Percentiles rank a stretch among this genome's conserved stretches.
These are phyloP conservation scores for Alternaria metachromatica DNA, from an alignment of 2,329 filamentous ascomycete genomes.

Conservation along the genomic window DNA sequence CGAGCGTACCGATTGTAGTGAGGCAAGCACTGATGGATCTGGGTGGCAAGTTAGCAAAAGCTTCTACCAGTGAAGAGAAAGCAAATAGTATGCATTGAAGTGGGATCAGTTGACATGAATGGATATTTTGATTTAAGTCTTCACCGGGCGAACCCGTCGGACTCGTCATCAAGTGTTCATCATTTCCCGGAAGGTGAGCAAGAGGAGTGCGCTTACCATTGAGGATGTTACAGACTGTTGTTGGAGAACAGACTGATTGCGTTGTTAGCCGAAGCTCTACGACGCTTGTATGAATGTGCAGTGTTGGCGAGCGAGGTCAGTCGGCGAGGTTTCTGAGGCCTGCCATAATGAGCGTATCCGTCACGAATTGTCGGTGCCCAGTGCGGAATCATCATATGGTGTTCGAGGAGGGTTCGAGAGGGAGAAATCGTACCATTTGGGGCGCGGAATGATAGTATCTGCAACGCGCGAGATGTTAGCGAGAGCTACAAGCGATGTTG, in stretches of 20 bases:
- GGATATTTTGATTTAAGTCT: slow-evolving; percentile 66
- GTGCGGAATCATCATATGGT: slow-evolving; percentile 85
- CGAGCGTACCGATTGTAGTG: slow-evolving; percentile 24
- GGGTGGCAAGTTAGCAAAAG: slow-evolving; percentile 10
- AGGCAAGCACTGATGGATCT: slow-evolving; percentile 17
- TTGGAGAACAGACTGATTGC: neutral
- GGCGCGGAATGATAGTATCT: neutral
- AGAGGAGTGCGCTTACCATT: slow-evolving; percentile 26
- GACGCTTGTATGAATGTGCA: neutral
- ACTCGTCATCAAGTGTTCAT: slow-evolving; percentile 75
- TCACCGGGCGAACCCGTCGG: slow-evolving; percentile 74
- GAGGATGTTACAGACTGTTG: neutral
- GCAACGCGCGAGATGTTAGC: slow-evolving; percentile 18
- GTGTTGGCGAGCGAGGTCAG: slow-evolving; percentile 64
- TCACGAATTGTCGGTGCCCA: slow-evolving; percentile 93
- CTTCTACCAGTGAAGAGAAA: slow-evolving; percentile 1
- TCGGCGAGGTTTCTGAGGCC: slow-evolving; percentile 99
- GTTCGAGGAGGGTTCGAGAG: slow-evolving; percentile 10
- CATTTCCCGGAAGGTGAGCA: slow-evolving; percentile 40
- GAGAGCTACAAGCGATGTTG: slow-evolving; percentile 6
- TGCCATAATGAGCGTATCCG: slow-evolving; percentile 86
- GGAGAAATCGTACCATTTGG: slow-evolving; percentile 34
- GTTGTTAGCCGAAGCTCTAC: slow-evolving; percentile 16
- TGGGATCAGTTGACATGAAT: slow-evolving; percentile 68
- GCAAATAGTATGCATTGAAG: neutral